Evolutionary conservation across 2,329 filamentous ascomycete genomes (phyloP).

Genomic region (Delphinella strobiligena): DNA sequence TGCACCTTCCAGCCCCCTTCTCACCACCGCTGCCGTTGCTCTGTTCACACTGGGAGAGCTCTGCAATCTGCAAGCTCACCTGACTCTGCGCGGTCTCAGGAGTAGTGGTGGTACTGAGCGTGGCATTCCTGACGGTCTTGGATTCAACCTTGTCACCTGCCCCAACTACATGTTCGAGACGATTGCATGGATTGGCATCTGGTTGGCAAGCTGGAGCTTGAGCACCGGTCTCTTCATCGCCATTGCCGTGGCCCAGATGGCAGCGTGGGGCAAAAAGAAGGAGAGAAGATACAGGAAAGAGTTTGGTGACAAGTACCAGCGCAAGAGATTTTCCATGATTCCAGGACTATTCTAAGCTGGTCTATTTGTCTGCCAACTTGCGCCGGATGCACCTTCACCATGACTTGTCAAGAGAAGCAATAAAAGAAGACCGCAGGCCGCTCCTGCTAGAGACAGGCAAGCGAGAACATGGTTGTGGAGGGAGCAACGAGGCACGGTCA

Average conservation of each 20-base stretch:
- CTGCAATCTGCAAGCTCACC: constrained; percentile 68
- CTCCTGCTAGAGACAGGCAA: too few species aligned
- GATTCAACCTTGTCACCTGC: constrained; percentile 80
- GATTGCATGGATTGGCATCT: constrained; percentile 73
- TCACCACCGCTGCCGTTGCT: constrained; percentile 57
- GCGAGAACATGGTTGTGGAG: too few species aligned
- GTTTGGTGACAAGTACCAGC: constrained; percentile 89
- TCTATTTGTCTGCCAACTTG: background rate
- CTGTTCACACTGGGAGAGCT: constrained; percentile 69
- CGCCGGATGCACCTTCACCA: background rate
- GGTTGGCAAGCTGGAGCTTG: constrained; percentile 67
- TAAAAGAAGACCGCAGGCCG: too few species aligned
- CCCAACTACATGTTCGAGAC: constrained; percentile 96
- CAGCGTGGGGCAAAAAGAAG: constrained; percentile 79
- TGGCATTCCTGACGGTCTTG: constrained; percentile 75
- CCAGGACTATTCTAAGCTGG: constrained; percentile 55
- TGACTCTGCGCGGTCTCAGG: constrained; percentile 65
- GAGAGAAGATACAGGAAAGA: constrained; percentile 81
- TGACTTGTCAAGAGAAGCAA: background rate
- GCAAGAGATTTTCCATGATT: constrained; percentile 75
- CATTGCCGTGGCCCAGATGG: constrained; percentile 69
- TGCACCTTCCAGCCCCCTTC: constrained; percentile 31
- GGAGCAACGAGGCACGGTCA: too few species aligned
- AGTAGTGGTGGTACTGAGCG: constrained; percentile 70
- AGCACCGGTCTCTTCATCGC: constrained; percentile 64